Conservation (phyloP, 176 grass and related monocot species). For the Musa troglodytarum region DNA sequence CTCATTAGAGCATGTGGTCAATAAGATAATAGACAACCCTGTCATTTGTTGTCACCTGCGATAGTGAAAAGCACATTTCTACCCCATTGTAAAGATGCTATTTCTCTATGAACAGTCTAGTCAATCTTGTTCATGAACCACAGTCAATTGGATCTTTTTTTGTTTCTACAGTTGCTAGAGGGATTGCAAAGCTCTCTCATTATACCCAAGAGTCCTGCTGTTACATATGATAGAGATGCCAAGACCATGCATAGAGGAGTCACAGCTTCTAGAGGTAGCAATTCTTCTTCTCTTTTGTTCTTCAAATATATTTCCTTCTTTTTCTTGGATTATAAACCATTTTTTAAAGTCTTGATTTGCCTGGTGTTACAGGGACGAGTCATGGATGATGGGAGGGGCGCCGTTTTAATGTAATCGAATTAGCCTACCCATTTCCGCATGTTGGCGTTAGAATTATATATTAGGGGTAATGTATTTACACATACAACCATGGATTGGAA, state of each 20-base stretch:
- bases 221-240: slow-evolving; percentile 41
- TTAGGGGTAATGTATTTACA: not conserved
- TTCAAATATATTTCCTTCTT: not conserved
- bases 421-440: not conserved
- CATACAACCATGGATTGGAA: too few relatives aligned
- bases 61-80: too few relatives aligned
- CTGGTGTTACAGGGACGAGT: not conserved
- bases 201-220: slow-evolving; percentile 55
- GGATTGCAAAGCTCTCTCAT: slow-evolving; percentile 89
- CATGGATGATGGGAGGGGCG: not conserved
- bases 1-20: too few relatives aligned
- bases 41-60: too few relatives aligned
- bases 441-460: too few relatives aligned
- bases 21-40: too few relatives aligned
- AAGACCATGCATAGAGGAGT: slow-evolving; percentile 39
- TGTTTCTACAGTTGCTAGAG: slow-evolving; percentile 55
- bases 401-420: not conserved
- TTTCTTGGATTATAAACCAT: not conserved
- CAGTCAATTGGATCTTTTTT: not conserved
- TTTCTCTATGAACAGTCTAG: too few relatives aligned
- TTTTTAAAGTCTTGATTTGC: not conserved
- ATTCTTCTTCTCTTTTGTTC: not conserved
- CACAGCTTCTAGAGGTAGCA: slow-evolving; percentile 53
- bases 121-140: too few relatives aligned
- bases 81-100: too few relatives aligned